These are phyloP conservation scores for Cubamyces sp. DNA, from an alignment of 768 basidiomycete genomes.

Conservation along the genomic window DNA sequence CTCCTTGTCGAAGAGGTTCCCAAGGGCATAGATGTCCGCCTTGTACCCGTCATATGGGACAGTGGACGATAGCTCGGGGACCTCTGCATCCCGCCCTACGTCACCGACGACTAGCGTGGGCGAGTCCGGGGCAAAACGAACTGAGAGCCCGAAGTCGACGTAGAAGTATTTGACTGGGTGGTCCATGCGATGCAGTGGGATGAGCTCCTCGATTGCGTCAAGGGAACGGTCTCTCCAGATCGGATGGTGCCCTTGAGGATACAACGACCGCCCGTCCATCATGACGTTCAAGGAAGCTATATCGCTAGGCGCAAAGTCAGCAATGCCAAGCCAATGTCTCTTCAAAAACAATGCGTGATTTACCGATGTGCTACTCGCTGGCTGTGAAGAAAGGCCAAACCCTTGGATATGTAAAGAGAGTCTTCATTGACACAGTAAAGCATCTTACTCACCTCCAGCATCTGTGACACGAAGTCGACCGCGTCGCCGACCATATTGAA, in stretches of 20 bases:
- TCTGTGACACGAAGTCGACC: conserved; percentile 20
- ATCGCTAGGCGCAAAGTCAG: conserved; percentile 9
- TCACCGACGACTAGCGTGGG: conserved; percentile 19
- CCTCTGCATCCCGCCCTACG: conserved; percentile 29
- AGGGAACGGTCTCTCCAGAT: conserved; percentile 34
- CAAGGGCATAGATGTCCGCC: conserved; percentile 33
- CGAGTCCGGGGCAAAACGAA: conserved; percentile 24
- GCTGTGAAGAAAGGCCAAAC: conserved; percentile 23
- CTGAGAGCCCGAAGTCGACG: conserved; percentile 30
- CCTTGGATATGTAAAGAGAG: conserved; percentile 1
- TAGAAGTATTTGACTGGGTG: conserved; percentile 38
- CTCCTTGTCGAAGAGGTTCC: conserved; percentile 30
- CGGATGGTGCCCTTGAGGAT: conserved; percentile 26
- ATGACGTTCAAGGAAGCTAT: conserved; percentile 25
- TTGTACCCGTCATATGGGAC: conserved; percentile 33
- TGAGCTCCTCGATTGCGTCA: conserved; percentile 36
- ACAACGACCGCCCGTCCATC: conserved; percentile 28
- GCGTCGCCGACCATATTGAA: conserved; percentile 21
- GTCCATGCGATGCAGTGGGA: conserved; percentile 38
- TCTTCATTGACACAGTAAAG: no score
- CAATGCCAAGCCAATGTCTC: no score
- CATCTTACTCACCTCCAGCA: conserved; percentile 4
- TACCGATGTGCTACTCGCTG: conserved; percentile 28
- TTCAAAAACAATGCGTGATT: neutral
- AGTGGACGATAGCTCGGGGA: conserved; percentile 29